Evolutionary conservation across 345 rosid species (phyloP).

Genomic region (Melaleuca quinquenervia): DNA sequence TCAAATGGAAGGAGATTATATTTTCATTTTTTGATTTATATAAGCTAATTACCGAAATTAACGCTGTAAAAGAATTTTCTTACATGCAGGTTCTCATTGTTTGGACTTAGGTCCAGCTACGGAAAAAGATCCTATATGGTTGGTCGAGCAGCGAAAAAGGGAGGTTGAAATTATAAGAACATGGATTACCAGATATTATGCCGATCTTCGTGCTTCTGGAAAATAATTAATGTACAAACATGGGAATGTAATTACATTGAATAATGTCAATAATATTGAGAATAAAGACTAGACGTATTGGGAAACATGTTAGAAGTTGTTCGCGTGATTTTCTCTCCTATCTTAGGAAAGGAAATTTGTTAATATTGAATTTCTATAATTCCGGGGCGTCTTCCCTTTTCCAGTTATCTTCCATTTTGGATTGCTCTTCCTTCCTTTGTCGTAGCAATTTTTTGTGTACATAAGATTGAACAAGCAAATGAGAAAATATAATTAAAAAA

Average conservation of each 20-base stretch:
- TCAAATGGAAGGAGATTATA: background rate
- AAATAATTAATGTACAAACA: background rate
- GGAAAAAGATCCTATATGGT: constrained; percentile 20
- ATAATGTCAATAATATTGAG: background rate
- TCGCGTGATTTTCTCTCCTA: too few relatives aligned
- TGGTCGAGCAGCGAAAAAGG: constrained; percentile 14
- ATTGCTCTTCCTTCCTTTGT: too few relatives aligned
- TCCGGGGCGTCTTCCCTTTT: too few relatives aligned
- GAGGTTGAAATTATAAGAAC: constrained; percentile 20
- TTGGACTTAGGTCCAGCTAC: constrained; percentile 10
- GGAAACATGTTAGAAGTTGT: too few relatives aligned
- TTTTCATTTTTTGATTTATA: background rate
- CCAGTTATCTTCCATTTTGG: too few relatives aligned
- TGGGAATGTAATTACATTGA: background rate
- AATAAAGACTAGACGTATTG: background rate
- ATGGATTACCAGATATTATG: constrained; percentile 21
- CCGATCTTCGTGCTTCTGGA: background rate
- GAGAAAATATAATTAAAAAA: too few relatives aligned
- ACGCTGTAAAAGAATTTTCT: background rate
- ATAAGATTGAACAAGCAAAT: too few relatives aligned
- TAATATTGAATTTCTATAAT: too few relatives aligned
- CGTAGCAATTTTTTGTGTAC: too few relatives aligned
- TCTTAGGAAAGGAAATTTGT: too few relatives aligned
- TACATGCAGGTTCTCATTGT: constrained; percentile 29
- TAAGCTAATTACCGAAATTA: background rate